phyloP scores from a whole-genome alignment of 2,329 filamentous ascomycete genomes.

The Verticillium albo-atrum region DNA sequence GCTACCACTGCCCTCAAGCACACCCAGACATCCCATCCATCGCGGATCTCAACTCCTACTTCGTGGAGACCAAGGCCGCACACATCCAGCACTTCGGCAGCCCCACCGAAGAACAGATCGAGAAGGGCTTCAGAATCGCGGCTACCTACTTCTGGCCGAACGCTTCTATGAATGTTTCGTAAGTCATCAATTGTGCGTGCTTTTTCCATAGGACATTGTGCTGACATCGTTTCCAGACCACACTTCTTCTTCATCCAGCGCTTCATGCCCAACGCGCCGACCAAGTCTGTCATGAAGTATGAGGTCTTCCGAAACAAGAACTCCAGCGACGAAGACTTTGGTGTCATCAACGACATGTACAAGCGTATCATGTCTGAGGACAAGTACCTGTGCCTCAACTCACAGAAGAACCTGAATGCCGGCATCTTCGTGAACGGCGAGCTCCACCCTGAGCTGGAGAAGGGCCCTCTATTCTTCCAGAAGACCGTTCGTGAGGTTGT shows the following conservation, averaged over 20 bases:
- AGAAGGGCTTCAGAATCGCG: conserved; percentile 38
- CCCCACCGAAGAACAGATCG: conserved; percentile 42
- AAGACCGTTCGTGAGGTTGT: conserved; percentile 42
- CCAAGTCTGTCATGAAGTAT: conserved; percentile 52
- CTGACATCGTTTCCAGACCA: conserved; percentile 28
- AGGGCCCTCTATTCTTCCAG: conserved; percentile 55
- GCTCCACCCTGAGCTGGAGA: conserved; percentile 55
- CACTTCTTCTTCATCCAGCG: conserved; percentile 62
- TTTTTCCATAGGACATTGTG: neutral
- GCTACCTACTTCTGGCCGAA: conserved; percentile 47
- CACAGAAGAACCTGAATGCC: conserved; percentile 57
- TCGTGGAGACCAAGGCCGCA: conserved; percentile 40
- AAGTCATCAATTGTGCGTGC: conserved; percentile 19
- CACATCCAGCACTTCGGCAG: conserved; percentile 48
- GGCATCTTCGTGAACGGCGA: conserved; percentile 60
- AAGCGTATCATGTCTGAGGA: conserved; percentile 62
- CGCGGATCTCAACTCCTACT: conserved; percentile 53
- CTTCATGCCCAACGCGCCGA: conserved; percentile 51
- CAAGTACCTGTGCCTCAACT: conserved; percentile 55
- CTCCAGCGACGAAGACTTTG: conserved; percentile 54
- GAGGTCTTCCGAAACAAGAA: conserved; percentile 60
- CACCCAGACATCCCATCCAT: conserved; percentile 54
- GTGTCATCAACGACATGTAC: conserved; percentile 54
- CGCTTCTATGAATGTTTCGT: conserved; percentile 45
- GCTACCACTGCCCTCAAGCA: conserved; percentile 57